phyloP scores from a whole-genome alignment of 805 yeast genomes.

The Myxozyma kluyveri region DNA sequence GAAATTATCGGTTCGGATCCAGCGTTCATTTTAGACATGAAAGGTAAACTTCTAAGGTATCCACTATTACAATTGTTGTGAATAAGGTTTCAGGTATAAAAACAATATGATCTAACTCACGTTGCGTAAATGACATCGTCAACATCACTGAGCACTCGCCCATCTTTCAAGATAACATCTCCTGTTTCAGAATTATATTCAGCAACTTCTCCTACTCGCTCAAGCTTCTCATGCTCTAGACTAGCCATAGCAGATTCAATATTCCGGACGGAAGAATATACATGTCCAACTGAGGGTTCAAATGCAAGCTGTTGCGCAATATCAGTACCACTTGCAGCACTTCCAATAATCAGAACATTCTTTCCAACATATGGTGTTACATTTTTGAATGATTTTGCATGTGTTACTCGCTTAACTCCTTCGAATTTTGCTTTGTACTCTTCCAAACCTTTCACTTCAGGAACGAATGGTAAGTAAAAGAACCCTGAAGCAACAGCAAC shows the following conservation, averaged over 20 bases:
- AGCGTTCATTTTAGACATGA: constrained; percentile 42
- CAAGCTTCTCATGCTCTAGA: constrained; percentile 34
- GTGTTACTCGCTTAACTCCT: constrained; percentile 44
- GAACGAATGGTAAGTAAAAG: constrained; percentile 59
- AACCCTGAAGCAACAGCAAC: constrained; percentile 65
- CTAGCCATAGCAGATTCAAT: constrained; percentile 26
- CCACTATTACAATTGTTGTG: constrained; percentile 41
- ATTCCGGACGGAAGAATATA: constrained; percentile 53
- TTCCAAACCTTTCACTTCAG: constrained; percentile 53
- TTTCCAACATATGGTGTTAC: constrained; percentile 47
- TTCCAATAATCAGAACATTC: constrained; percentile 66
- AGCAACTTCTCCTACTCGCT: constrained; percentile 46
- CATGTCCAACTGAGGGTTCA: constrained; percentile 36
- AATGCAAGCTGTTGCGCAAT: constrained; percentile 59
- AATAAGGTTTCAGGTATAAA: background rate
- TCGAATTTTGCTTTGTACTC: constrained; percentile 49
- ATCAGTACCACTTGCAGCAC: constrained; percentile 75
- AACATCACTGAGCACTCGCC: constrained; percentile 45
- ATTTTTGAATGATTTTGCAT: constrained; percentile 55
- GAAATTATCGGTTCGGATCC: constrained; percentile 42
- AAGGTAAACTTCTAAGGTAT: constrained; percentile 65
- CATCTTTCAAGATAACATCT: constrained; percentile 50
- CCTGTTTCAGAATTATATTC: constrained; percentile 42
- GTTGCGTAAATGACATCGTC: constrained; percentile 69
- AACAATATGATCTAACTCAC: constrained; percentile 2